Percentiles rank a stretch among this genome's conserved stretches.
Evolutionary conservation across 495 filamentous ascomycete genomes (phyloP).

Genomic region (Aspergillus baeticus): DNA sequence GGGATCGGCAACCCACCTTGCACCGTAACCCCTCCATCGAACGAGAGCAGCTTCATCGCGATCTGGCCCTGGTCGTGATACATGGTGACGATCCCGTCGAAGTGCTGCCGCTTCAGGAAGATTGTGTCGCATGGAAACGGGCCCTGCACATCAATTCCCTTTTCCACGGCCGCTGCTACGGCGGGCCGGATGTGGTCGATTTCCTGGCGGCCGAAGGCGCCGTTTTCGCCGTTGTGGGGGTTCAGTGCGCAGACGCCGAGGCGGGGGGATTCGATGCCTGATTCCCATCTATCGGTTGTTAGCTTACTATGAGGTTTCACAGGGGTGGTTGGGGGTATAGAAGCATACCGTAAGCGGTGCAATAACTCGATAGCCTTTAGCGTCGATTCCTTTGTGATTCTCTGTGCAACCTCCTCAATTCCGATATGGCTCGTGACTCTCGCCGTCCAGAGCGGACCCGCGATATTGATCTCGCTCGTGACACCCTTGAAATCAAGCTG

Average conservation of each 20-base stretch:
- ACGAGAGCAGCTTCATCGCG: background rate
- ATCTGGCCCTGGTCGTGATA: background rate
- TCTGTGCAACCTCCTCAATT: background rate
- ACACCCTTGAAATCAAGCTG: background rate
- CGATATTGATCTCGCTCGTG: slow-evolving; percentile 1
- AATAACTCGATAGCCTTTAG: background rate
- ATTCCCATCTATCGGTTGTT: background rate
- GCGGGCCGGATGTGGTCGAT: background rate
- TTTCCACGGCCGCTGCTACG: background rate
- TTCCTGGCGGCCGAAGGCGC: background rate
- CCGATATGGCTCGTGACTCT: background rate
- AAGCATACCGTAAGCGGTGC: background rate
- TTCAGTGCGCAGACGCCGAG: background rate
- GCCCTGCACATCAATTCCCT: background rate
- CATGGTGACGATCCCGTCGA: background rate
- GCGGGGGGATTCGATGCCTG: background rate
- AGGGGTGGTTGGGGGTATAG: too few relatives aligned
- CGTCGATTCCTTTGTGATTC: background rate
- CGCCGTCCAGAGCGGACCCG: background rate
- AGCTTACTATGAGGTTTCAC: too few relatives aligned
- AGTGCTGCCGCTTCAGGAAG: background rate
- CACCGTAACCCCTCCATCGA: background rate
- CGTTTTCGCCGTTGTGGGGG: slow-evolving; percentile 2
- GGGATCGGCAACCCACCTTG: background rate
- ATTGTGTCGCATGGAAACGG: background rate